A percentile compares a stretch with the other conserved stretches of the same genome.
These are phyloP conservation scores for Coleophoma cylindrospora DNA, from an alignment of 2,329 filamentous ascomycete genomes.

Conservation along the genomic window DNA sequence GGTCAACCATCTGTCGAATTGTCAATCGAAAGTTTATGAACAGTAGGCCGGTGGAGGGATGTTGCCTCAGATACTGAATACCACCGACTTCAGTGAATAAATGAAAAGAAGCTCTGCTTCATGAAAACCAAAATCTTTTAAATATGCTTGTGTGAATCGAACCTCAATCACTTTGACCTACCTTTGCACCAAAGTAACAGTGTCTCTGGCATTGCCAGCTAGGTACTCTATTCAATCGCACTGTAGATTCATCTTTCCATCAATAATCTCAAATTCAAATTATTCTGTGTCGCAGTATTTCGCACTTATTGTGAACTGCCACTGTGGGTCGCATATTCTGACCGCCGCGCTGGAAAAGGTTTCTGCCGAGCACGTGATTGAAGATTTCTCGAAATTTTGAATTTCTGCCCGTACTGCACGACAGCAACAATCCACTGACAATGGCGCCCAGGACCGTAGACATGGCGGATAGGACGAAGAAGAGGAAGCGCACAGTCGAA, in stretches of 20 bases:
- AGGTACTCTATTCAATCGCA: no score
- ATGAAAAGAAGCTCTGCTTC: slow-evolving; percentile 25
- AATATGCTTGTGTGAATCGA: not conserved
- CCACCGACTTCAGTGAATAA: slow-evolving; percentile 23
- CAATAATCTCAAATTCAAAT: no score
- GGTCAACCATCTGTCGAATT: slow-evolving; percentile 26
- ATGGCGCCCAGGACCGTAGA: not conserved
- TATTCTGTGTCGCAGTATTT: no score
- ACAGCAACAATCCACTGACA: not conserved
- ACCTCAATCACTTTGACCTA: not conserved
- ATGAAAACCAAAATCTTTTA: slow-evolving; percentile 1
- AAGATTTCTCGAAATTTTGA: no score
- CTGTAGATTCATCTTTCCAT: no score
- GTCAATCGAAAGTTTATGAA: slow-evolving; percentile 26
- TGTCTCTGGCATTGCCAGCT: no score
- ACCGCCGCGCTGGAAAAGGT: no score
- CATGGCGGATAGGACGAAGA: slow-evolving; percentile 29
- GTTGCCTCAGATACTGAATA: slow-evolving; percentile 27
- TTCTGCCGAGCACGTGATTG: no score
- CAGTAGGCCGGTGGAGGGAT: slow-evolving; percentile 20
- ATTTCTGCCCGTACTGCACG: no score
- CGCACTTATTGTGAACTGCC: no score
- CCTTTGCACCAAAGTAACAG: no score
- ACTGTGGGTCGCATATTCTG: no score
- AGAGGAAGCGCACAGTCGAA: slow-evolving; percentile 47